Conservation (phyloP, 257 asterid species). For the Rubia yunnanensis region DNA sequence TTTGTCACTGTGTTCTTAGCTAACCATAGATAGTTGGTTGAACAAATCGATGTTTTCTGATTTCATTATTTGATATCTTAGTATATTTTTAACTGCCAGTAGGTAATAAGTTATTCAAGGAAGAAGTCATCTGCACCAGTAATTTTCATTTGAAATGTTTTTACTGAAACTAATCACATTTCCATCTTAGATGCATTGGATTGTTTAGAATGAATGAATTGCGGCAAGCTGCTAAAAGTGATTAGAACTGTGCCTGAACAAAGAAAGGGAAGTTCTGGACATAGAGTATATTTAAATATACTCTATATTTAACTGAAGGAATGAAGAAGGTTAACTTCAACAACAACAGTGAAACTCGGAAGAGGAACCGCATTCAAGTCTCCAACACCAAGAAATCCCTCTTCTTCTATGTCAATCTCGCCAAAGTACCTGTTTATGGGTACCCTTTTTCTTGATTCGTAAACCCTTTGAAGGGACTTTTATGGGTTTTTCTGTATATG, state of each 20-base stretch:
- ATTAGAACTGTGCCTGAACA: too few species aligned
- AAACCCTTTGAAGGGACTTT: neutral
- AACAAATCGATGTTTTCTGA: neutral
- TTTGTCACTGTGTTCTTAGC: neutral
- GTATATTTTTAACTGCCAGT: neutral
- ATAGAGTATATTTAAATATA: too few species aligned
- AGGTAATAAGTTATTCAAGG: neutral
- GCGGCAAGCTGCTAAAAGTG: too few species aligned
- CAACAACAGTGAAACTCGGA: conserved; percentile 9
- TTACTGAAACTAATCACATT: neutral
- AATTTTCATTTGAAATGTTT: neutral
- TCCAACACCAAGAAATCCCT: conserved; percentile 40
- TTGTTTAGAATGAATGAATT: too few species aligned
- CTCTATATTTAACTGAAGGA: too few species aligned
- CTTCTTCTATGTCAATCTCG: conserved; percentile 34
- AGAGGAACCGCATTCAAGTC: conserved; percentile 35
- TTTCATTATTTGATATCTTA: neutral
- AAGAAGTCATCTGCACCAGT: neutral
- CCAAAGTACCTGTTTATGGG: conserved; percentile 17
- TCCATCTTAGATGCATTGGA: neutral
- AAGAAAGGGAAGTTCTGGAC: too few species aligned
- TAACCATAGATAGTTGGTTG: neutral
- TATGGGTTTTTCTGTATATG: neutral
- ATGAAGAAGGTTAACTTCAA: conserved; percentile 24
- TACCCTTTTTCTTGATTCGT: neutral